Evolutionary conservation across 1,284 basidiomycete species (phyloP), one percentile per base, ranked within the genome.

Genomic region (Puccinia triticina): DNA sequence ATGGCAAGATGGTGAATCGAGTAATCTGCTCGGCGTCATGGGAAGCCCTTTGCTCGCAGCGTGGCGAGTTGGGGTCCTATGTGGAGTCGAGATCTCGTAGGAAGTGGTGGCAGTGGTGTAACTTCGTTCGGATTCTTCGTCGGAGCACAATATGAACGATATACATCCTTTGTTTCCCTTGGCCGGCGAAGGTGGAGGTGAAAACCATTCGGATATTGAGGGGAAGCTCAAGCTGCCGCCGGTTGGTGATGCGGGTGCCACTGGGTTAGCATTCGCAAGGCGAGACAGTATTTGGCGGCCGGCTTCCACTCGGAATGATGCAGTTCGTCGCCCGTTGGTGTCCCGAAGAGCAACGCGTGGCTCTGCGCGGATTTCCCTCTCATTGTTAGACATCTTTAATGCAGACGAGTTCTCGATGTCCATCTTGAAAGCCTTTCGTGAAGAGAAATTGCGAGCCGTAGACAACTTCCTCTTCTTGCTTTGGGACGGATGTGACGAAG

Each of bases 121-220:
- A 76, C 74, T 76, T 40, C 32, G 32, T 16, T 80, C 78, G 26
- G 78, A 80, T 23, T 80, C 78, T 59, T 80, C 78, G 1, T 80
- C 78, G n/a, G 78, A 59, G 48, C 79, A 82, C 14, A 82, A 43
- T 29, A 82, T 82, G 55, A 82, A 82, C 16, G 79, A 50, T 18
- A 82, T 73, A 34, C 79, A 82, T 23, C 79, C 79, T 29, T 82
- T 82, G 7, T 21, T 76, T 26, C 26, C 37, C 55, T 81, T 81
- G 2, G 71, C 53, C 29, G 55, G 46, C n/a, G 79, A 64, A 59
- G 72, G 59, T 11, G 79, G 48, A 53, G 79, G 71, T 2, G 50
- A 64, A 46, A 53, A 82, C 79, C 79, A 82, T 43, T 82, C 71
- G 55, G 72, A 59, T 14, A 74, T 82, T 7, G 79, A 75, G 48